Base-by-base conservation (phyloP, 2,329 filamentous ascomycete species). In the Trichoderma polysporum region DNA sequence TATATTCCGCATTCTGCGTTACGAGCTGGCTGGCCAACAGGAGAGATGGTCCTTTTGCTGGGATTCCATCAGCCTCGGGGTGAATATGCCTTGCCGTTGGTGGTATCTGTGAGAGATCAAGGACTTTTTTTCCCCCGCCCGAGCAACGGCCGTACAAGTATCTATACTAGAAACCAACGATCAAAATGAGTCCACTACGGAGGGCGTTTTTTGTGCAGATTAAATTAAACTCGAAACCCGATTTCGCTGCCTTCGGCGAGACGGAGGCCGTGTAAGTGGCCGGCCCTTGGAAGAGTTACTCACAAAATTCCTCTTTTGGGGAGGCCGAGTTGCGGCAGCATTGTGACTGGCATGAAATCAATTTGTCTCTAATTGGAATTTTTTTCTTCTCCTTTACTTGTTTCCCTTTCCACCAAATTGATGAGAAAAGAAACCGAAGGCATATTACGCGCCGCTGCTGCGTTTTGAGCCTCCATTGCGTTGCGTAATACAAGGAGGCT, bases 241-340 rank as follows among this genome's bases (percentile, higher is more conserved):
- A 6, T 15, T 15, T 37, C 12, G 22, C 8, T 9, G 10, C 10
- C 4, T 19, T 39, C 4, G 41, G 33, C 58, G 31, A 19, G 45
- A 61, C 17, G 7, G 47, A 52, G 47, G 45, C 45, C 31, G 45
- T 61, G 45, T 61, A 61, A 61, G 58, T 29, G 58, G 41, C 57
- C 41, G 13, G 29, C 9, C 31, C 41, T 27, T 19, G 19, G n/a
- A n/a, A 15, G 1, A 15, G 35, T 15, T 45, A 22, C 37, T 41
- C 3, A 19, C 8, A 22, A 45, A 45, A 45, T 19, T 45, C 37
- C 47, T 17, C 39, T 10, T 59, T 59, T 47, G n/a, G 56, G 29
- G 2, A 33, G 31, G 50, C 9, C 31, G 50, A 25, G 47, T 25
- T n/a, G n/a, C n/a, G n/a, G 39, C n/a, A 10, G 39, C n/a, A 3